These are phyloP conservation scores for Trichophyton equinum DNA, from an alignment of 2,329 filamentous ascomycete genomes.

Conservation along the genomic window DNA sequence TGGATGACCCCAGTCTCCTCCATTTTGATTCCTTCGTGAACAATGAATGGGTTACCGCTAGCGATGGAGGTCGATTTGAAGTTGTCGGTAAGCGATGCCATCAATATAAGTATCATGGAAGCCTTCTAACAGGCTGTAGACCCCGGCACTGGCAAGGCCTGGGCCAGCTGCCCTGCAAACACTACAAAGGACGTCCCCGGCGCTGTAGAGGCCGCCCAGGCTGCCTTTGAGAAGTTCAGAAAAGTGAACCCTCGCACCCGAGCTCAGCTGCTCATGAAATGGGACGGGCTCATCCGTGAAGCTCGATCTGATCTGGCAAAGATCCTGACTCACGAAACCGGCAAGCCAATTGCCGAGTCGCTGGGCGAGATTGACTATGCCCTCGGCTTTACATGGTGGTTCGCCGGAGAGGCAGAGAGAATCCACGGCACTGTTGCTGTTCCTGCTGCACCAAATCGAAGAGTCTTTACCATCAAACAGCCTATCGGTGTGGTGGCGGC, in stretches of 20 bases:
- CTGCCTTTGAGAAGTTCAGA: conserved; percentile 48
- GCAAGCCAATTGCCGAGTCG: conserved; percentile 67
- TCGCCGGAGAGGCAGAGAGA: conserved; percentile 63
- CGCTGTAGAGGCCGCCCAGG: conserved; percentile 47
- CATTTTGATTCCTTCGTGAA: conserved; percentile 41
- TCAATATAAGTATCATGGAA: not conserved
- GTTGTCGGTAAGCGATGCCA: conserved; percentile 31
- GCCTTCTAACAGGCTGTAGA: conserved; percentile 25
- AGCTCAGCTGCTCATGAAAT: conserved; percentile 51
- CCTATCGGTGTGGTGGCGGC: conserved; percentile 73
- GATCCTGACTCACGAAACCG: conserved; percentile 82
- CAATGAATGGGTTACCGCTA: conserved; percentile 36
- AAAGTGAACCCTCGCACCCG: conserved; percentile 49
- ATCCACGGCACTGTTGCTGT: conserved; percentile 64
- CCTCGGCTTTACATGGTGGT: conserved; percentile 68
- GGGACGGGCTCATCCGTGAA: conserved; percentile 51
- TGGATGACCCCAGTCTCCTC: conserved; percentile 38
- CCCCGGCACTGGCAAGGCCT: conserved; percentile 40
- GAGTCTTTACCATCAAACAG: conserved; percentile 67
- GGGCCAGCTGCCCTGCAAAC: conserved; percentile 41
- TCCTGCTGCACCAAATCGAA: conserved; percentile 55
- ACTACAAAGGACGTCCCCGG: conserved; percentile 47
- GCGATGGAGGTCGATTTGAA: conserved; percentile 39
- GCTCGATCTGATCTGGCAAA: conserved; percentile 60
- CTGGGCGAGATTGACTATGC: conserved; percentile 61